A percentile compares a stretch with the other conserved stretches of the same genome.
These are phyloP conservation scores for Paracorniculantispora psalliotae DNA, from an alignment of 2,329 filamentous ascomycete genomes.

Conservation along the genomic window DNA sequence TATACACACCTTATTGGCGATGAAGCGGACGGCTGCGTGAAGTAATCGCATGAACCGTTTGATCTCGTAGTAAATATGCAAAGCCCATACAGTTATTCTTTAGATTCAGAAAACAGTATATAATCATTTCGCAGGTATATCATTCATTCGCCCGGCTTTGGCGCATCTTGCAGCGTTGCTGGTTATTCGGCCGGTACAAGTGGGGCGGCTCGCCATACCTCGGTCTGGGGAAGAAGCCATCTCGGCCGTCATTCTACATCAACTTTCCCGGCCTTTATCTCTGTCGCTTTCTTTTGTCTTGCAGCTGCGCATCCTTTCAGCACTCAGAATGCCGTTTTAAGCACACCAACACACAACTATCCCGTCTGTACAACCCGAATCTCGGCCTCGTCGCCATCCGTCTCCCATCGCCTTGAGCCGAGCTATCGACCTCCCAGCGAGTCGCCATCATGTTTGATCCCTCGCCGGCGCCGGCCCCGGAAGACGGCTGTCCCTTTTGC, in stretches of 20 bases:
- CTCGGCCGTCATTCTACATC: not conserved
- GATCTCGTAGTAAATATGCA: too few relatives aligned
- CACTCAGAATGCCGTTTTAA: not conserved
- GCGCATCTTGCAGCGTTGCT: too few relatives aligned
- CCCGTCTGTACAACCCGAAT: not conserved
- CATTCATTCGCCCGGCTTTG: too few relatives aligned
- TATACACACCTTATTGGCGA: too few relatives aligned
- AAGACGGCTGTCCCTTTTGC: constrained; percentile 56
- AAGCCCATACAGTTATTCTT: too few relatives aligned
- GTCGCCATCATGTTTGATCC: constrained; percentile 29
- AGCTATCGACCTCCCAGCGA: not conserved
- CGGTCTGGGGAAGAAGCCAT: constrained; percentile 3
- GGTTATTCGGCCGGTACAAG: not conserved
- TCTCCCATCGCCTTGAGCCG: too few relatives aligned
- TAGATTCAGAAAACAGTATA: too few relatives aligned
- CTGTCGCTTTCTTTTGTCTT: not conserved
- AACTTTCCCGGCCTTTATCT: not conserved
- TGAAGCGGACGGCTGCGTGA: too few relatives aligned
- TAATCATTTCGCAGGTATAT: too few relatives aligned
- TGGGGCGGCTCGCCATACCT: constrained; percentile 10
- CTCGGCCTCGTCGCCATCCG: too few relatives aligned
- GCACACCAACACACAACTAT: not conserved
- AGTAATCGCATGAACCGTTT: too few relatives aligned
- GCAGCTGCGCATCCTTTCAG: not conserved
- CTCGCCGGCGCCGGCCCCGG: constrained; percentile 24